Evolutionary conservation across 2,329 filamentous ascomycete species (phyloP).

Genomic region (Lasiodiplodia hormozganensis): DNA sequence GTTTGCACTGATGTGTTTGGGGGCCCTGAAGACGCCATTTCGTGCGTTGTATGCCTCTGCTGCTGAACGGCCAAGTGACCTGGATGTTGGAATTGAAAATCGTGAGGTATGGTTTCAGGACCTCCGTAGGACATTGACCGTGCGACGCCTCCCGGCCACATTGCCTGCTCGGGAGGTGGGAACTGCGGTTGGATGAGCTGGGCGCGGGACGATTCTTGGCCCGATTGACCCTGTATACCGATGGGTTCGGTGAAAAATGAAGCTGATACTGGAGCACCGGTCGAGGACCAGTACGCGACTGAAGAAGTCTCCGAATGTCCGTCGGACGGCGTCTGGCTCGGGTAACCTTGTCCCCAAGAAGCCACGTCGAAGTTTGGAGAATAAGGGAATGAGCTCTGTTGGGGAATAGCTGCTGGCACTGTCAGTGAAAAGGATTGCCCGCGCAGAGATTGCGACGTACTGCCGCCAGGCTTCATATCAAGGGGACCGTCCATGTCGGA

Average conservation of each 20-base stretch:
- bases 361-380: constrained; percentile 33
- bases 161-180: constrained; percentile 38
- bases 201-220: constrained; percentile 42
- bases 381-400: constrained; percentile 44
- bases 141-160: constrained; percentile 42
- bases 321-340: constrained; percentile 22
- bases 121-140: constrained; percentile 50
- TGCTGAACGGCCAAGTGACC: constrained; percentile 10
- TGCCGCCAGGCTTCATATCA: constrained; percentile 36
- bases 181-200: constrained; percentile 45
- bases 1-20: neutral
- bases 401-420: constrained; percentile 38
- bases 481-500: constrained; percentile 32
- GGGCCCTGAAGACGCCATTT: constrained; percentile 1
- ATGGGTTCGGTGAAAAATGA: constrained; percentile 43
- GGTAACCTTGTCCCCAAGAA: constrained; percentile 11
- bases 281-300: constrained; percentile 35
- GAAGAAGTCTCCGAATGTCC: constrained; percentile 22
- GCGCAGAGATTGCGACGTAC: constrained; percentile 36
- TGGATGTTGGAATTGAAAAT: constrained; percentile 34
- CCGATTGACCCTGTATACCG: constrained; percentile 42
- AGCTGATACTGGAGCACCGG: constrained; percentile 43
- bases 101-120: constrained; percentile 45
- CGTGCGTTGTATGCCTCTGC: constrained; percentile 13
- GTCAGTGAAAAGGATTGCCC: constrained; percentile 29